These are phyloP conservation scores for Chloromonas sp. DNA, from an alignment of 163 green algal genomes.

Conservation along the genomic window DNA sequence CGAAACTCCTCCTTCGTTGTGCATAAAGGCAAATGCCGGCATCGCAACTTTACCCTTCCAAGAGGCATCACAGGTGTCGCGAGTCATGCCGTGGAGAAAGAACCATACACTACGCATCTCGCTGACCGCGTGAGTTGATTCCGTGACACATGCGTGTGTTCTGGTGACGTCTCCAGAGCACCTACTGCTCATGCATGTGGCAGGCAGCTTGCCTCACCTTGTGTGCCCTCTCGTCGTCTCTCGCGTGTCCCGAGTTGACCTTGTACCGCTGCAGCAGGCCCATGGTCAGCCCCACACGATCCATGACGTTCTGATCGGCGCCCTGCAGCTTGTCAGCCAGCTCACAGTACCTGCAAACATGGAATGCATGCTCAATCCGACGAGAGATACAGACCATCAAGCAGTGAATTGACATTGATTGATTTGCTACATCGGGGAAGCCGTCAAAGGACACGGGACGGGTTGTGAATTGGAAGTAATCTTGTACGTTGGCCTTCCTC, in stretches of 20 bases:
- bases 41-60: no score
- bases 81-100: not conserved
- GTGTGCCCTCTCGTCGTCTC: no score
- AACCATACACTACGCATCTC: not conserved
- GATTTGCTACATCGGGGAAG: no score
- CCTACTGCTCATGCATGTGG: not conserved
- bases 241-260: no score
- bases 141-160: no score
- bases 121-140: not conserved
- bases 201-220: no score
- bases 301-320: no score
- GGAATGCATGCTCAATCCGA: not conserved
- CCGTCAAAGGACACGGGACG: no score
- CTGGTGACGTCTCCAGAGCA: not conserved
- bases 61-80: not conserved
- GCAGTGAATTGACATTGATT: not conserved
- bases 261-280: no score
- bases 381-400: not conserved
- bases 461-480: not conserved
- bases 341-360: not conserved
- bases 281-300: no score
- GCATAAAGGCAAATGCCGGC: no score
- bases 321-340: no score
- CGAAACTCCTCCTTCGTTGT: constrained; percentile 1
- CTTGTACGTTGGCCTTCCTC: not conserved